phyloP scores from a whole-genome alignment of 2,329 filamentous ascomycete genomes.

The Claviceps fusiformis region DNA sequence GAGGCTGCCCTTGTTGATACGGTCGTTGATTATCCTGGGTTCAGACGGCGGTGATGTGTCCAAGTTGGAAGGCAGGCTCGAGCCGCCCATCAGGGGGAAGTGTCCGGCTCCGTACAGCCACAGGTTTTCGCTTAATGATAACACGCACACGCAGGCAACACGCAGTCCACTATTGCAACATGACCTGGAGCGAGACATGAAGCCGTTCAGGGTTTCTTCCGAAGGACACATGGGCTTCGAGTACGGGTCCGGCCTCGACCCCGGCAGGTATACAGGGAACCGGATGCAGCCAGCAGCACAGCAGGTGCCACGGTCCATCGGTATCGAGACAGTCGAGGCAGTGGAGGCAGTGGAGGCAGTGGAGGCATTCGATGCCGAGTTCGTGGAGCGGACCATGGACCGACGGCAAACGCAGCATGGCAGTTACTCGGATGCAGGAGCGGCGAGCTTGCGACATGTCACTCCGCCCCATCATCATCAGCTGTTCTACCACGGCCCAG shows the following conservation, averaged over 20 bases:
- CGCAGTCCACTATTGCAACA: slow-evolving; percentile 1
- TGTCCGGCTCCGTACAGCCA: slow-evolving; percentile 4
- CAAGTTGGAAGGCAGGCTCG: background rate
- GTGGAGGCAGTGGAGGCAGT: background rate
- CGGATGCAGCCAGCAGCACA: slow-evolving; percentile 1
- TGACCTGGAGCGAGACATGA: background rate
- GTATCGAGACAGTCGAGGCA: too few species aligned
- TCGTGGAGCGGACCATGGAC: background rate
- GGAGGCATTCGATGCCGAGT: background rate
- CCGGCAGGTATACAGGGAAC: background rate
- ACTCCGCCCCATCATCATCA: slow-evolving; percentile 1
- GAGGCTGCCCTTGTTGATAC: slow-evolving; percentile 24
- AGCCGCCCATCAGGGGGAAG: slow-evolving; percentile 6
- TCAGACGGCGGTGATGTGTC: slow-evolving; percentile 6
- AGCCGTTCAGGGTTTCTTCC: slow-evolving; percentile 2
- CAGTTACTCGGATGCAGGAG: slow-evolving; percentile 1
- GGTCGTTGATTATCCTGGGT: slow-evolving; percentile 26
- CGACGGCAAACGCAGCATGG: background rate
- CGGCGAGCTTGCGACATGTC: background rate
- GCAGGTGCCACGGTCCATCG: slow-evolving; percentile 3
- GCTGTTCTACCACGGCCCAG: slow-evolving; percentile 2
- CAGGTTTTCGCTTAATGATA: background rate
- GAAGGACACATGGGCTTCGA: background rate
- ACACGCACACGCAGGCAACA: too few species aligned
- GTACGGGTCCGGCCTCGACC: background rate